Conservation (phyloP, 768 basidiomycete species). For the Sporobolomyces roseus region DNA sequence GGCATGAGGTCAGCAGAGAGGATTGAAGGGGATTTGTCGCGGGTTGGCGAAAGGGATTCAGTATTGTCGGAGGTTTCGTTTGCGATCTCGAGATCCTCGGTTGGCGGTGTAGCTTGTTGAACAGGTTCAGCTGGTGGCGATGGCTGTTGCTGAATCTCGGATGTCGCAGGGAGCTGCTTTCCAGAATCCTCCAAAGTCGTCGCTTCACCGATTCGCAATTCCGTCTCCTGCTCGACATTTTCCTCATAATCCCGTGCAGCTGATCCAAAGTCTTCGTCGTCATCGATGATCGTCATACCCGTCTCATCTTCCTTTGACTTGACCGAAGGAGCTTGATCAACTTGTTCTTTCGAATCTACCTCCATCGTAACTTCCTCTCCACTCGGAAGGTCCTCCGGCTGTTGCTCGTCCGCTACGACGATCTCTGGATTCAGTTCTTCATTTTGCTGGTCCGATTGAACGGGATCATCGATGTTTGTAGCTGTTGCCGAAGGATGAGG, state of each 20-base stretch:
- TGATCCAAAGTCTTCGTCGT: background rate
- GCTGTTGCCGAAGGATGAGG: background rate
- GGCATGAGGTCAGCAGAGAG: too few species aligned
- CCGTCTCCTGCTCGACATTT: background rate
- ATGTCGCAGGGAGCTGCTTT: background rate
- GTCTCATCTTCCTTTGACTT: background rate
- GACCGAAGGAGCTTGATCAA: background rate
- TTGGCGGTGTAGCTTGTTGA: too few species aligned
- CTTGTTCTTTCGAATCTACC: background rate
- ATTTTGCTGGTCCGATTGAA: slow-evolving; percentile 6
- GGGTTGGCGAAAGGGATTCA: too few species aligned
- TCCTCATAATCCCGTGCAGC: background rate
- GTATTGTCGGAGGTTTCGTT: too few species aligned
- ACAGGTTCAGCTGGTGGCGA: too few species aligned
- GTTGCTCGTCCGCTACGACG: slow-evolving; percentile 1
- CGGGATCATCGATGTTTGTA: background rate
- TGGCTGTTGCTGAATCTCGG: background rate
- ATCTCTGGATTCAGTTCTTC: background rate
- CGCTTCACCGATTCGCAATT: too few species aligned
- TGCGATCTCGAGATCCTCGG: too few species aligned
- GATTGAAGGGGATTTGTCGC: too few species aligned
- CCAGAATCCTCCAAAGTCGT: too few species aligned
- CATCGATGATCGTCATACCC: slow-evolving; percentile 5
- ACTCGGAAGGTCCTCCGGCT: background rate
- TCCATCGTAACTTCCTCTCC: background rate